Evolutionary conservation across 345 rosid genomes (phyloP).

Genomic region (Arabis hirsuta): DNA sequence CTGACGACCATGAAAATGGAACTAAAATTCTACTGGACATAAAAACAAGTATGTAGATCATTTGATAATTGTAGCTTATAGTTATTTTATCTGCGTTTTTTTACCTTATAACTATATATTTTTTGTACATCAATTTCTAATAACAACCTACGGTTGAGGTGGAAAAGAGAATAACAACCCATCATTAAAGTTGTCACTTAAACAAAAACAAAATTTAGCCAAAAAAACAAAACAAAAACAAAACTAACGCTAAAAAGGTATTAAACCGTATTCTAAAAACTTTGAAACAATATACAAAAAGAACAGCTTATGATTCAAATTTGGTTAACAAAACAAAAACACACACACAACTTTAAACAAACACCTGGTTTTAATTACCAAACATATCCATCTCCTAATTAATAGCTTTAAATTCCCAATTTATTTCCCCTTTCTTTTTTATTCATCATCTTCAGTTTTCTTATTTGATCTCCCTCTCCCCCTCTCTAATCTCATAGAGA

Average conservation of each 20-base stretch:
- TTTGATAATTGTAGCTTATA: no score
- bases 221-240: background rate
- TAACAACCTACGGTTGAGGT: no score
- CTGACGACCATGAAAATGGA: no score
- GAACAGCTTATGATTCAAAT: constrained; percentile 1
- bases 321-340: background rate
- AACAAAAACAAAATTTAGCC: background rate
- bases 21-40: no score
- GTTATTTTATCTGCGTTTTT: no score
- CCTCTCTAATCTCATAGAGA: constrained; percentile 5
- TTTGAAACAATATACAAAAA: background rate
- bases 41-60: no score
- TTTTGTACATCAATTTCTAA: no score
- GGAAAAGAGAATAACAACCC: background rate
- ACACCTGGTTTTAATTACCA: constrained; percentile 8
- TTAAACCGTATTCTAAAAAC: constrained; percentile 21
- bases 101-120: no score
- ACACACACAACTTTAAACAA: constrained; percentile 1
- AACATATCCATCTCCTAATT: constrained; percentile 4
- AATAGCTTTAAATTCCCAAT: constrained; percentile 23
- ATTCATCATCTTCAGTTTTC: constrained; percentile 3
- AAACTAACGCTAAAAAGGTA: background rate
- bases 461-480: background rate
- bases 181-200: constrained; percentile 20
- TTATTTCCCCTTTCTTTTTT: background rate